These are phyloP conservation scores for Mucor circinelloides DNA, from an alignment of 371 early-diverging fungal genomes.

Conservation along the genomic window DNA sequence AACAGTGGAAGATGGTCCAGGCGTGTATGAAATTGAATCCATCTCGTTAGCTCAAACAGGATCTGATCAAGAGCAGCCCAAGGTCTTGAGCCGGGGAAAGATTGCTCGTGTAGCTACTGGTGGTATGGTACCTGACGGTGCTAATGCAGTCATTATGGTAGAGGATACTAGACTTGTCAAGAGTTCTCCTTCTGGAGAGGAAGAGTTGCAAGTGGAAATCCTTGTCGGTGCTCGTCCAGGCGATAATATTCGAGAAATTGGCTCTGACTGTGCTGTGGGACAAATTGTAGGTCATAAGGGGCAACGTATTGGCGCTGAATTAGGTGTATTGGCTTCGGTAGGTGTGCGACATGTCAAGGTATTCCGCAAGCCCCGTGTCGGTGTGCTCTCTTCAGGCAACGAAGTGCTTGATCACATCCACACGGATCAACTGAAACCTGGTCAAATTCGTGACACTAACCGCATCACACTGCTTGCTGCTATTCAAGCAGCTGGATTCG, in stretches of 20 bases:
- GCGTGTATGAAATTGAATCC: slow-evolving; percentile 69
- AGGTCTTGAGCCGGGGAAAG: slow-evolving; percentile 53
- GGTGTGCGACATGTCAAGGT: slow-evolving; percentile 71
- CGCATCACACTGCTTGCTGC: slow-evolving; percentile 77
- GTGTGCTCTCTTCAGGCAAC: slow-evolving; percentile 88
- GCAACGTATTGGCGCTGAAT: slow-evolving; percentile 63
- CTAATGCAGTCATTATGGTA: slow-evolving; percentile 91
- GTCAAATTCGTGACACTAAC: slow-evolving; percentile 86
- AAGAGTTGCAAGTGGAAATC: slow-evolving; percentile 69
- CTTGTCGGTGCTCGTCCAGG: slow-evolving; percentile 33
- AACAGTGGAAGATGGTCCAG: slow-evolving; percentile 78
- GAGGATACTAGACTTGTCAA: slow-evolving; percentile 80
- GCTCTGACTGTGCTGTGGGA: slow-evolving; percentile 73
- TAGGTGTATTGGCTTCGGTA: slow-evolving; percentile 80
- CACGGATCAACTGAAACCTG: slow-evolving; percentile 51
- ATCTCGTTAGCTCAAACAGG: slow-evolving; percentile 61
- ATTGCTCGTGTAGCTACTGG: slow-evolving; percentile 88
- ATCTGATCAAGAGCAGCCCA: slow-evolving; percentile 1
- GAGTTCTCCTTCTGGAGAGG: slow-evolving; percentile 55
- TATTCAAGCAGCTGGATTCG: slow-evolving; percentile 63
- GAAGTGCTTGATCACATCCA: slow-evolving; percentile 73
- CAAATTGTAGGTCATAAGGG: slow-evolving; percentile 62
- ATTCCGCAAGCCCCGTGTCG: slow-evolving; percentile 72
- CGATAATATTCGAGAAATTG: slow-evolving; percentile 81
- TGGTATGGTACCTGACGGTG: slow-evolving; percentile 80